Percentiles rank a stretch among this genome's conserved stretches.
Conservation (phyloP, 768 basidiomycete species). For the Gloeostereum incarnatum region DNA sequence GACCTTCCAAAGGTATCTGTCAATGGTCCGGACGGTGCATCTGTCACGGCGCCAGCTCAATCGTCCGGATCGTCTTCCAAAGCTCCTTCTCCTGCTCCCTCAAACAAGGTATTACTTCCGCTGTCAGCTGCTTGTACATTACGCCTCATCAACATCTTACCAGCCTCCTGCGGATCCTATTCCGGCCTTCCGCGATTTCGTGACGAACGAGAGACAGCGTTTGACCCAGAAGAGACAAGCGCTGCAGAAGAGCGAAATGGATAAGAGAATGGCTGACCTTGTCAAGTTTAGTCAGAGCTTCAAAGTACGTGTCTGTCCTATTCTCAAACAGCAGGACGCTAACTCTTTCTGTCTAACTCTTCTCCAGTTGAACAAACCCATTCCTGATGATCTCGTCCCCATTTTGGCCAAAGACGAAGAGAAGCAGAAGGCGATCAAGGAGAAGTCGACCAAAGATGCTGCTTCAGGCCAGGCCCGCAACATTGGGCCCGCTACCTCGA, state of each 20-base stretch:
- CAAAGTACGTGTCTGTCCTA: constrained; percentile 64
- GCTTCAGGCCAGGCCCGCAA: constrained; percentile 54
- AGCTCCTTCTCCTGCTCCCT: constrained; percentile 57
- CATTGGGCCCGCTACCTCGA: constrained; percentile 43
- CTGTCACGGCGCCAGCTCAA: constrained; percentile 29
- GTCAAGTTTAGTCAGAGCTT: constrained; percentile 90
- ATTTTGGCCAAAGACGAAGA: constrained; percentile 92
- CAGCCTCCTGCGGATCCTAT: constrained; percentile 69
- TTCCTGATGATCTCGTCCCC: constrained; percentile 88
- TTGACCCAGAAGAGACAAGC: constrained; percentile 87
- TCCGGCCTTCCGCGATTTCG: constrained; percentile 86
- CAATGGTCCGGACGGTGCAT: constrained; percentile 69
- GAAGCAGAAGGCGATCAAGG: constrained; percentile 76
- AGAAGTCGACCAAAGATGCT: constrained; percentile 68
- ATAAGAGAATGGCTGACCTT: constrained; percentile 87
- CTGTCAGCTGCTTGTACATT: background rate
- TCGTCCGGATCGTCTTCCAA: constrained; percentile 40
- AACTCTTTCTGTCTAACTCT: constrained; percentile 1
- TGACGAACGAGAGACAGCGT: constrained; percentile 84
- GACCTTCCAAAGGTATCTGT: constrained; percentile 70
- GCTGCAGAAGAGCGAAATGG: constrained; percentile 86
- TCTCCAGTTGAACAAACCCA: constrained; percentile 80
- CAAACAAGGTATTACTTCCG: constrained; percentile 45
- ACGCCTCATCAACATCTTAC: constrained; percentile 4
- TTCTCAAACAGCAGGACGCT: background rate